Base-by-base conservation (phyloP, 257 asterid genomes). In the Jacaranda mimosifolia region DNA sequence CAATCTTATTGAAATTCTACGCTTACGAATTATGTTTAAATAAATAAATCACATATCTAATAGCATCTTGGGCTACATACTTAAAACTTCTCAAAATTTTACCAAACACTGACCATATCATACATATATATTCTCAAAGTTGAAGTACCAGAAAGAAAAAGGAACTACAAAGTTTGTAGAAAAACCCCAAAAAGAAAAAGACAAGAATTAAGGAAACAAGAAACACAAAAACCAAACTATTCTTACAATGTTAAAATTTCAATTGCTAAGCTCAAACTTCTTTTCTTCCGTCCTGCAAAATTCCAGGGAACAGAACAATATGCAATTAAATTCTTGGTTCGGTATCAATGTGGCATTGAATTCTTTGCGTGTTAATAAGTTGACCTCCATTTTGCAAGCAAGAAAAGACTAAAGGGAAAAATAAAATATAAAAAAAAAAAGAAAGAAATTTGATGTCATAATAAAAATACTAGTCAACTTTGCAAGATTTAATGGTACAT, bases 321-420 rank as follows among this genome's bases (percentile, higher is more conserved):
- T 32, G n/a, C 38, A 12, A 67, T 71, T 51, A 59, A 56, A 51
- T 68, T 67, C 32, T 56, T 63, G 70, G 64, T 26, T 42, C 11
- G 5, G 70, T 48, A 74, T 26, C 52, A 71, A 53, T 15, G 64
- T 9, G 21, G 0, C 8, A 18, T 17, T 43, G 4, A 42, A 66
- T n/a, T 66, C 38, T 46, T 43, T 1, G 26, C 52, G 52, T 43
- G 52, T 32, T 26, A 9, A 7, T 14, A 49, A 46, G 74, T 48
- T 68, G 74, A 62, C 63, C 67, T 59, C 72, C 56, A 74, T 26
- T 69, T n/a, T 63, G 14, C 72, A 42, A 66, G 56, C 72, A 78
- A 63, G 46, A 52, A 18, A 72, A 13, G 26, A 21, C 48, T 12
- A n/a, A n/a, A n/a, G n/a, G n/a, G n/a, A n/a, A n/a, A n/a, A n/a